These are phyloP conservation scores for Sugiyamaella japonica DNA, from an alignment of 1,139 yeast genomes.

Conservation along the genomic window DNA sequence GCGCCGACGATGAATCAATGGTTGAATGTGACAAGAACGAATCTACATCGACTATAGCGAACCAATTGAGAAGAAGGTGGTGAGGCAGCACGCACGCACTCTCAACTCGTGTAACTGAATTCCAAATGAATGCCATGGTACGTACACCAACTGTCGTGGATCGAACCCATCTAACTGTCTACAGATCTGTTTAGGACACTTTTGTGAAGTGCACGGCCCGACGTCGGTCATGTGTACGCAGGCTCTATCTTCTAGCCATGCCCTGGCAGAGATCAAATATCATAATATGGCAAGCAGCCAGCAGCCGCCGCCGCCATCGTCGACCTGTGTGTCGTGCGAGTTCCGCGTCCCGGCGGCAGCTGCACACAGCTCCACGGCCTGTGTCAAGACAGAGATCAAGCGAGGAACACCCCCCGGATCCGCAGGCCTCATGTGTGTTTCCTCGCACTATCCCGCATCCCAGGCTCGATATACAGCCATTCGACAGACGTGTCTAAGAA, in stretches of 20 bases:
- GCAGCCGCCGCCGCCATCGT: slow-evolving; percentile 14
- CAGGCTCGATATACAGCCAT: slow-evolving; percentile 55
- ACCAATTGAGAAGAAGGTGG: neutral
- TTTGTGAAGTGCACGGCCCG: slow-evolving; percentile 88
- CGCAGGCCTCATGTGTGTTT: slow-evolving; percentile 28
- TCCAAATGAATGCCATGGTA: slow-evolving; percentile 18
- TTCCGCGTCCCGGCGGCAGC: slow-evolving; percentile 28
- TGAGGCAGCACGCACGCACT: too few relatives aligned
- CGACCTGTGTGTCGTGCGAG: slow-evolving; percentile 32
- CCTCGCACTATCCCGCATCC: slow-evolving; percentile 67
- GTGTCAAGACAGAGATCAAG: slow-evolving; percentile 22
- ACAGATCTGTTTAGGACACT: slow-evolving; percentile 65
- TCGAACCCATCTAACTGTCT: neutral
- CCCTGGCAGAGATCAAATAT: slow-evolving; percentile 27
- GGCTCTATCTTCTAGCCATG: slow-evolving; percentile 38
- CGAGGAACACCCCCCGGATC: neutral
- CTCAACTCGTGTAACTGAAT: neutral
- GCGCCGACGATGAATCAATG: too few relatives aligned
- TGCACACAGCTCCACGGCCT: slow-evolving; percentile 16
- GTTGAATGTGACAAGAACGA: too few relatives aligned
- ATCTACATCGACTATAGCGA: too few relatives aligned
- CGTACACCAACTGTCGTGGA: neutral
- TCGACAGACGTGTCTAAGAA: slow-evolving; percentile 47
- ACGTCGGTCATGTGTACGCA: slow-evolving; percentile 75
- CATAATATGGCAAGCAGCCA: slow-evolving; percentile 22